Percentiles rank a stretch among this genome's conserved stretches.
Conservation (phyloP, 164 flowering plant genomes). For the Tetracentron sinense region DNA sequence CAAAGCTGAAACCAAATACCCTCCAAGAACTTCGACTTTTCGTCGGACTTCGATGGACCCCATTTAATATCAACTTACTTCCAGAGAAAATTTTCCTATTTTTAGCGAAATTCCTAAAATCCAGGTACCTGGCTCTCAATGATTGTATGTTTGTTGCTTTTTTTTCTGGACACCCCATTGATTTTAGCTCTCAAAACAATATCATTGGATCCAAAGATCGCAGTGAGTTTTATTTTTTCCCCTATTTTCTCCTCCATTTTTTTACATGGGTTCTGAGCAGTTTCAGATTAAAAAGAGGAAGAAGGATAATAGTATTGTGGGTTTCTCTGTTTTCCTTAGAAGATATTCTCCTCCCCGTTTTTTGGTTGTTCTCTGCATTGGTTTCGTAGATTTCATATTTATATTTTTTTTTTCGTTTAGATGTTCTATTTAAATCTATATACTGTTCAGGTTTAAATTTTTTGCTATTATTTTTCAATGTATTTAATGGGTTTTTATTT, state of each 20-base stretch:
- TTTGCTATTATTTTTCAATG: neutral
- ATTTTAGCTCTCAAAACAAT: slow-evolving; percentile 1
- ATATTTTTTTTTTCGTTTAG: neutral
- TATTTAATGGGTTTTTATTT: neutral
- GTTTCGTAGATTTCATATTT: neutral
- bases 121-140: slow-evolving; percentile 14
- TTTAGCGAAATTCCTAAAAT: neutral
- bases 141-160: neutral
- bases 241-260: neutral
- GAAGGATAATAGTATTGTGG: neutral
- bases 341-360: neutral
- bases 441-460: neutral
- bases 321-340: neutral
- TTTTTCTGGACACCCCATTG: slow-evolving; percentile 3
- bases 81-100: neutral
- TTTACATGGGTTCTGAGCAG: no score
- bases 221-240: neutral
- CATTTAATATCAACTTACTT: neutral
- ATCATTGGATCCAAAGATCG: slow-evolving; percentile 16
- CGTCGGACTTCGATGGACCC: neutral
- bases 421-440: neutral
- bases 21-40: neutral
- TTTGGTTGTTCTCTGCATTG: neutral
- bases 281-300: no score
- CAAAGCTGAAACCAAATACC: neutral